Evolutionary conservation across 169 alveolate genomes (phyloP).

Genomic region (Fabrea salina): DNA sequence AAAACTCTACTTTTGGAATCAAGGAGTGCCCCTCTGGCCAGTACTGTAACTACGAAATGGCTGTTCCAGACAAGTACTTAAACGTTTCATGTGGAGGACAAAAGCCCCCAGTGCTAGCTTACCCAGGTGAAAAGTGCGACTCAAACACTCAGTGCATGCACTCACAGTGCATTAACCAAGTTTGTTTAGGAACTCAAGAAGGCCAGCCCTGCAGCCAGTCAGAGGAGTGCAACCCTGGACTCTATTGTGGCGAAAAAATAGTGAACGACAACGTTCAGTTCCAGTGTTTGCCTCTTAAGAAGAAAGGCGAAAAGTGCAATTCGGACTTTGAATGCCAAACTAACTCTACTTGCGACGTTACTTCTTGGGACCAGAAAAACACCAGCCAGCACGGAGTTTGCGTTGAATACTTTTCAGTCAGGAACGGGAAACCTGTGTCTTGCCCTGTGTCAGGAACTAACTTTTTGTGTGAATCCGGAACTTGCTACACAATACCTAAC

Average conservation of each 20-base stretch:
- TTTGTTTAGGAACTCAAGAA: background rate
- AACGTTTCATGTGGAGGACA: background rate
- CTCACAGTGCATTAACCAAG: background rate
- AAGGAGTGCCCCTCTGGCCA: background rate
- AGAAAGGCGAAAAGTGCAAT: background rate
- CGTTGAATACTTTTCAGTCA: background rate
- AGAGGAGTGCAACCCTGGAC: slow-evolving; percentile 3
- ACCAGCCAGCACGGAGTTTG: background rate
- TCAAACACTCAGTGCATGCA: background rate
- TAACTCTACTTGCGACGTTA: background rate
- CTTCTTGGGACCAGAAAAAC: no score
- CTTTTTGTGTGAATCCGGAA: background rate
- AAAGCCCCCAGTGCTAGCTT: background rate
- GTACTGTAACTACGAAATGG: background rate
- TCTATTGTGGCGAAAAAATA: slow-evolving; percentile 4
- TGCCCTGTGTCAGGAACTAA: slow-evolving; percentile 9
- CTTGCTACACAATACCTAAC: background rate
- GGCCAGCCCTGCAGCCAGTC: background rate
- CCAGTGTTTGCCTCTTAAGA: background rate
- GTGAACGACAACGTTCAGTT: no score
- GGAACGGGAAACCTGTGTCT: background rate
- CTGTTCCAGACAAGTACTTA: slow-evolving; percentile 1
- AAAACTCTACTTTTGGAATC: background rate
- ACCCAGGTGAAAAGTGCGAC: slow-evolving; percentile 15
- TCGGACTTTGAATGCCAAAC: background rate